These are phyloP conservation scores for Cladophialophora psammophila DNA, from an alignment of 2,329 filamentous ascomycete genomes.

Conservation along the genomic window DNA sequence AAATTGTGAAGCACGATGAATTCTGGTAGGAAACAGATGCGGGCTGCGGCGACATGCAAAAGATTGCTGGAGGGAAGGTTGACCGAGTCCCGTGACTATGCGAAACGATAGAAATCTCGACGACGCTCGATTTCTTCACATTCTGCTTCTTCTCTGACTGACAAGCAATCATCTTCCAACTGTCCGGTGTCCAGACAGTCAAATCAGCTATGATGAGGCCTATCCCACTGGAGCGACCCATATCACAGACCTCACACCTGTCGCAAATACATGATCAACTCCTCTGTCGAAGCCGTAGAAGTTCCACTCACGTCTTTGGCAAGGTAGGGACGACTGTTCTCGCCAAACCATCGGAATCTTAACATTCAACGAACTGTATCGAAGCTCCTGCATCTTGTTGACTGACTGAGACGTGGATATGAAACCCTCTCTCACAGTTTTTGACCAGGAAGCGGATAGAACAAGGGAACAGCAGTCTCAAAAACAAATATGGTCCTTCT, in stretches of 20 bases:
- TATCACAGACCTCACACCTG: not conserved
- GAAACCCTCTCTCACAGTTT: not conserved
- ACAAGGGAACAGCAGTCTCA: not conserved
- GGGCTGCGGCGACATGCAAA: not conserved
- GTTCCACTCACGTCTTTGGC: not conserved
- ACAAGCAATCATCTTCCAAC: not conserved
- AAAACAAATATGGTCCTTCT: not conserved
- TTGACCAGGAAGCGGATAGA: not conserved
- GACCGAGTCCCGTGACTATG: not conserved
- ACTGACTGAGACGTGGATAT: not conserved
- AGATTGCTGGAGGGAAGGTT: not conserved
- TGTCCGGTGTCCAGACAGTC: not conserved
- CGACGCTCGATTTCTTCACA: not conserved
- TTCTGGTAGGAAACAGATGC: not conserved
- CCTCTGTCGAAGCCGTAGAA: not conserved
- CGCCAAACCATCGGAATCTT: not conserved
- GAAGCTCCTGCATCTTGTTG: not conserved
- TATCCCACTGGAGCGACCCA: not conserved
- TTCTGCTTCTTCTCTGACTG: not conserved
- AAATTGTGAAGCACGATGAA: not conserved
- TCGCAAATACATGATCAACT: not conserved
- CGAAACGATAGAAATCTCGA: not conserved
- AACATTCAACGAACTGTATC: not conserved
- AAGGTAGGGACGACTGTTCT: not conserved
- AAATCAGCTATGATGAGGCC: not conserved